Evolutionary conservation across 306 rosid species (phyloP).

Genomic region (Vicia sativa): DNA sequence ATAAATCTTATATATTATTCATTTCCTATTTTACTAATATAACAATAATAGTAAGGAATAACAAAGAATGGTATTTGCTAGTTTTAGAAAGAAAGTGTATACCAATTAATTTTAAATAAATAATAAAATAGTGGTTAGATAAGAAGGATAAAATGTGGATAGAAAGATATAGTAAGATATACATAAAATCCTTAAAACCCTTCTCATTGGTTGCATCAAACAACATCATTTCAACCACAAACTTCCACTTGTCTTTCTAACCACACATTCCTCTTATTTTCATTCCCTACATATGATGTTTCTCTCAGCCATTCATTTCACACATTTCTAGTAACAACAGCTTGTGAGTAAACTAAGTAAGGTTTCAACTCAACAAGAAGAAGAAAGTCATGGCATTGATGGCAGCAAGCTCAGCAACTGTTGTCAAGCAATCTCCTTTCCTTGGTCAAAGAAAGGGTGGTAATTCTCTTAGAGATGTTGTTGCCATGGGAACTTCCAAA

Average conservation of each 20-base stretch:
- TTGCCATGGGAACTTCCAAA: conserved; percentile 69
- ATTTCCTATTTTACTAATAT: too few species aligned
- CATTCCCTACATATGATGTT: conserved; percentile 42
- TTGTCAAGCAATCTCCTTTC: conserved; percentile 71
- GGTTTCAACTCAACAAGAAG: conserved; percentile 13
- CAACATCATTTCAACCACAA: conserved; percentile 54
- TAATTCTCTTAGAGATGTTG: conserved; percentile 74
- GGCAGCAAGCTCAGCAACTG: conserved; percentile 75
- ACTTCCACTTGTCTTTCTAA: conserved; percentile 28
- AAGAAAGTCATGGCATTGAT: conserved; percentile 56
- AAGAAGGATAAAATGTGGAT: conserved; percentile 72
- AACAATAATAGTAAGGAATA: too few species aligned
- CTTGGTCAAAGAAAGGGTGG: conserved; percentile 64
- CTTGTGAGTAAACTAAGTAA: conserved; percentile 9
- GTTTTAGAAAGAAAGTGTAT: neutral
- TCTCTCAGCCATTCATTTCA: neutral
- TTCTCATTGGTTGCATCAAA: conserved; percentile 63
- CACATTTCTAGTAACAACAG: conserved; percentile 25
- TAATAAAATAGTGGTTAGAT: neutral
- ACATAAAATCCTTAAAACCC: conserved; percentile 60
- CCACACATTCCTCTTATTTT: conserved; percentile 37
- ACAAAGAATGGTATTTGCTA: too few species aligned
- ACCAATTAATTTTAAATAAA: neutral
- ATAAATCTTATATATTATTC: too few species aligned
- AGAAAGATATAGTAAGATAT: conserved; percentile 60